Base-by-base conservation (phyloP, 2,329 filamentous ascomycete genomes). In the Emergomyces africanus region DNA sequence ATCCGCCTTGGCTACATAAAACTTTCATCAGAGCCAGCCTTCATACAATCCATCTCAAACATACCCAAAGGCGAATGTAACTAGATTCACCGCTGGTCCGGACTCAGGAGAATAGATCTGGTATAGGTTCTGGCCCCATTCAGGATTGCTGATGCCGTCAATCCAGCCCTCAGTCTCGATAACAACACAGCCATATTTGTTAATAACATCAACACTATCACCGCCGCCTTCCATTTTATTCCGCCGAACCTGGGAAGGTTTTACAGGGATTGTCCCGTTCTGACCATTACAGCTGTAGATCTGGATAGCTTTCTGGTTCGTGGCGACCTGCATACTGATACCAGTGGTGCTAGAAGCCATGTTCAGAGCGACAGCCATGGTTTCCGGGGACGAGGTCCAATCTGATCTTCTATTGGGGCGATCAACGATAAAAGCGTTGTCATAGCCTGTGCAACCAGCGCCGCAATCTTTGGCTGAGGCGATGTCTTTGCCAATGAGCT, bases 101-200 rank as follows among this genome's bases (percentile, higher is more conserved):
- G 73, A 71, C 30, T 69, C 66, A 15, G 74, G 72, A 8, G 72
- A 70, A 61, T 71, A 77, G 61, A 78, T 68, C 66, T 76, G 72
- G 62, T 70, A 71, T 1, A 67, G 59, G 35, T 67, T 74, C 59
- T 91, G 82, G 61, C 84, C 84, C 92, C 92, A 96, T 72, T 90
- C 83, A 0, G 91, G 91, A 66, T 95, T 83, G 75, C 96, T 96
- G 75, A 97, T 94, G 30, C 81, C 90, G 70, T 95, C 91, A 68
- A 96, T 95, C 83, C 85, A 96, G 71, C 94, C 90, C 78, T 96
- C 83, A 14, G 94, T 89, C 76, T 96, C 92, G 72, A 96, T 81
- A 54, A 96, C 92, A 30, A 96, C 69, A 72, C 92, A 96, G 37
- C 89, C 90, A 69, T 90, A 89, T 77, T 91, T 62, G 70, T 78